Evolutionary conservation across 345 rosid genomes (phyloP), one percentile per base, ranked within the genome.

Genomic region (Lenwebbia sp.): DNA sequence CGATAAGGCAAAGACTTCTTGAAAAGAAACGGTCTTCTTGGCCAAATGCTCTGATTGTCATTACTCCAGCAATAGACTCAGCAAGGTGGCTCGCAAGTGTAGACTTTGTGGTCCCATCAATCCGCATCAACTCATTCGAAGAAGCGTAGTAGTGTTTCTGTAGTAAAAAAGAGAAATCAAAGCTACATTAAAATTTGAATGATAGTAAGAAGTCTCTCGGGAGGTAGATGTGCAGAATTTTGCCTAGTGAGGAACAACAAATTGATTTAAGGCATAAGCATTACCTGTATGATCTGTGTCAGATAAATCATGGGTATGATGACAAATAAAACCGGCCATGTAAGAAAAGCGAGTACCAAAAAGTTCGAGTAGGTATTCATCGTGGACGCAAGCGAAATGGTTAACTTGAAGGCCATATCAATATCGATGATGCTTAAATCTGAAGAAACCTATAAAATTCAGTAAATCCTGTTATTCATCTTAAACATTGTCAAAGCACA

Each of bases 101-200:
- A 19, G 95, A 92, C 89, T 89, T 93, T 15, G 94, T 94, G 8
- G 95, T 94, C 75, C 95, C 95, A 82, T 89, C 88, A 10, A 93
- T 88, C 83, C 93, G 88, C 94, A 91, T 89, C 74, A 94, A 60
- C 88, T 94, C 96, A 85, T 91, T 92, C 5, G 94, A 89, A 40
- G 92, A 85, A 84, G 93, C 89, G 55, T 88, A 89, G 86, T 93
- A 94, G 91, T 91, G 90, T 84, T 91, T 89, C 96, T 94, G 88
- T 58, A 50, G 56, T 55, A 12, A 26, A 21, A 50, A 10, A 85
- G 4, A 70, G 25, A 52, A 37, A 70, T 40, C 81, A 70, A 70
- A 2, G 14, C 47, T 37, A 19, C 25, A 37, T 65, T 65, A 10
- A 33, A 33, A 65, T 15, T 65, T 65, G 25, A 65, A 37, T 70